phyloP scores from a whole-genome alignment of 352 stramenopile species.

The Phytophthora agathidicida region DNA sequence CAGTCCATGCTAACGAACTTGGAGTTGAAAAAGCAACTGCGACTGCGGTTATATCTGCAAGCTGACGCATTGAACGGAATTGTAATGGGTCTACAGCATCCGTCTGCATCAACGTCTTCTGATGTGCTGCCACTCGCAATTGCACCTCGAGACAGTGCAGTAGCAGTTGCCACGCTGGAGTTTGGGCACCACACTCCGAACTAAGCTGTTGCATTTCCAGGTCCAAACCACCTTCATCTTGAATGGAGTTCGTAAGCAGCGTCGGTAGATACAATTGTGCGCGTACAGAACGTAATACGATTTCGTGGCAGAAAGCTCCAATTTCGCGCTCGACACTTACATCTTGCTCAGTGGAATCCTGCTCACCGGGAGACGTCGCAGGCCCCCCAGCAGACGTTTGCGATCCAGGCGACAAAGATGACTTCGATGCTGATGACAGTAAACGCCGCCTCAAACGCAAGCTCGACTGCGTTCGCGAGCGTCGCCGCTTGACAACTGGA shows the following conservation, averaged over 20 bases:
- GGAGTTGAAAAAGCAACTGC: conserved; percentile 48
- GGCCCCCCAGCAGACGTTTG: conserved; percentile 24
- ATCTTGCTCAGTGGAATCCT: conserved; percentile 29
- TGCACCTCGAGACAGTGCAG: conserved; percentile 67
- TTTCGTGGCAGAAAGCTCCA: conserved; percentile 59
- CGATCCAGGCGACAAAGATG: conserved; percentile 32
- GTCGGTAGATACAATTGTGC: conserved; percentile 57
- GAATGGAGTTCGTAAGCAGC: conserved; percentile 44
- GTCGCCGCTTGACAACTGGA: conserved; percentile 43
- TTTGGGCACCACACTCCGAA: conserved; percentile 45
- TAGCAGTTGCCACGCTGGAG: conserved; percentile 61
- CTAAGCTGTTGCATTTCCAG: conserved; percentile 57
- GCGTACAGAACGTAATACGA: conserved; percentile 55
- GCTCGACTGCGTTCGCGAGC: conserved; percentile 46
- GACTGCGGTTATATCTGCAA: conserved; percentile 50
- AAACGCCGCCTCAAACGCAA: conserved; percentile 38
- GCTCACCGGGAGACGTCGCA: conserved; percentile 9
- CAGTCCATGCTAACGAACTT: conserved; percentile 49
- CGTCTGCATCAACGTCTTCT: conserved; percentile 43
- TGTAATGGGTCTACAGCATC: conserved; percentile 49
- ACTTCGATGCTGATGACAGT: conserved; percentile 39
- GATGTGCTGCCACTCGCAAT: conserved; percentile 50
- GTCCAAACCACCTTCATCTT: conserved; percentile 56
- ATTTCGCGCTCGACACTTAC: conserved; percentile 47
- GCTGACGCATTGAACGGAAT: conserved; percentile 61